Conservation (phyloP, 345 rosid species). For the Populus pruinosa region DNA sequence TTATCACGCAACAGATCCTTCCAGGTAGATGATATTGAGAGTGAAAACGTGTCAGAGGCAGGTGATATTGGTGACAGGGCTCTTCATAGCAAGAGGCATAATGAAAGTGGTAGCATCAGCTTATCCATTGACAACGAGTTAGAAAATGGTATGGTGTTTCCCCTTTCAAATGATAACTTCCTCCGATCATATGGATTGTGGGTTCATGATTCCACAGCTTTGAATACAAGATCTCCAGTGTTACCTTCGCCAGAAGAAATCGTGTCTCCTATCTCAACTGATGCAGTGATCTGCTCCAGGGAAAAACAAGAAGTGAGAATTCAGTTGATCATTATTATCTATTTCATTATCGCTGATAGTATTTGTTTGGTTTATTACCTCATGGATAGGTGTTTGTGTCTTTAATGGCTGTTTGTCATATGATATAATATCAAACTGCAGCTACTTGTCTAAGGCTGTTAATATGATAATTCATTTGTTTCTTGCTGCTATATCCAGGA, state of each 20-base stretch:
- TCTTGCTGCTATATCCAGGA: constrained; percentile 27
- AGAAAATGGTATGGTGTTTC: constrained; percentile 36
- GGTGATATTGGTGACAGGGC: constrained; percentile 88
- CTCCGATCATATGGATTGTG: constrained; percentile 18
- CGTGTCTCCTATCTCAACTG: constrained; percentile 44
- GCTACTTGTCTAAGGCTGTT: background rate
- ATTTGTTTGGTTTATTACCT: background rate
- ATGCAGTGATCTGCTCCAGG: constrained; percentile 36
- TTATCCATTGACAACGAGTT: constrained; percentile 37
- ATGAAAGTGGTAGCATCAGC: constrained; percentile 41
- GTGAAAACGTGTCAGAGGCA: constrained; percentile 74
- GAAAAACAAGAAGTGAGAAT: constrained; percentile 31
- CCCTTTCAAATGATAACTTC: constrained; percentile 25
- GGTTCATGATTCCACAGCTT: constrained; percentile 25
- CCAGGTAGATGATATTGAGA: constrained; percentile 38
- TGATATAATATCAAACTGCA: background rate
- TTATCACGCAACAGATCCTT: constrained; percentile 33
- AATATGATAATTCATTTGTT: background rate
- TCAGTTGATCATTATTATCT: background rate
- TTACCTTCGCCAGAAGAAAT: constrained; percentile 41
- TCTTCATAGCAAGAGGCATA: constrained; percentile 44
- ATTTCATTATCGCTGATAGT: background rate
- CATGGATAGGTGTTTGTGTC: background rate
- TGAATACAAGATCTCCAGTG: constrained; percentile 26
- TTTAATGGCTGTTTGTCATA: background rate